These are phyloP conservation scores for Elsinoe batatas DNA, from an alignment of 2,329 filamentous ascomycete genomes.

Conservation along the genomic window DNA sequence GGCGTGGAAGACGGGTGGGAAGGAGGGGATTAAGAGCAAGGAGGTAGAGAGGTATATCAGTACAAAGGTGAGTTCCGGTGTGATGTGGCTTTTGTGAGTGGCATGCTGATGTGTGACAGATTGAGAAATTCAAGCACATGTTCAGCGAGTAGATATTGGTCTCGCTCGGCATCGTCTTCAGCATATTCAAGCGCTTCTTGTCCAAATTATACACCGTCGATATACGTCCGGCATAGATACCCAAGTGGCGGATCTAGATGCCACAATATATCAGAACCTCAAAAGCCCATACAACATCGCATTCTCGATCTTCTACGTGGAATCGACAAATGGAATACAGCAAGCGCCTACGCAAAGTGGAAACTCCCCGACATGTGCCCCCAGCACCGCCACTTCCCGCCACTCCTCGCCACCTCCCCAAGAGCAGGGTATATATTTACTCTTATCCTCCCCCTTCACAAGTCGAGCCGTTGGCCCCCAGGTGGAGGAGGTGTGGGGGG, in stretches of 20 bases:
- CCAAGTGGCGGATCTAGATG: neutral
- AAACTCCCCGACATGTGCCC: no score
- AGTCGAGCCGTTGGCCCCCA: no score
- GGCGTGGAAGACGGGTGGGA: constrained; percentile 72
- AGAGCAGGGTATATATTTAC: no score
- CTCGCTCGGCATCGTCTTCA: neutral
- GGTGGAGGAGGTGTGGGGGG: no score
- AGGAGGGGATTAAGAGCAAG: constrained; percentile 70
- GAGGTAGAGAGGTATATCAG: constrained; percentile 91
- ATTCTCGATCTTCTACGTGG: no score
- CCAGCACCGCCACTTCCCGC: no score
- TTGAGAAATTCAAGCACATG: constrained; percentile 47
- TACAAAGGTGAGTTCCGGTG: constrained; percentile 66
- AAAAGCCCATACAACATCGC: no score
- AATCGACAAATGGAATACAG: no score
- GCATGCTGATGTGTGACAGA: constrained; percentile 26
- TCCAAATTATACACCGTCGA: neutral
- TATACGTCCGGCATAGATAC: neutral
- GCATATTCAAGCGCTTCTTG: neutral
- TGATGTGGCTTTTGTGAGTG: neutral
- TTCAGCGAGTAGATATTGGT: constrained; percentile 23
- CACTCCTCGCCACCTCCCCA: no score
- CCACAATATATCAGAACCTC: neutral
- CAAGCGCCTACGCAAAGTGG: no score
- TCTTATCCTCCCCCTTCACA: no score